Conservation (phyloP, 2,329 filamentous ascomycete species). For the Pseudogymnoascus sp. region DNA sequence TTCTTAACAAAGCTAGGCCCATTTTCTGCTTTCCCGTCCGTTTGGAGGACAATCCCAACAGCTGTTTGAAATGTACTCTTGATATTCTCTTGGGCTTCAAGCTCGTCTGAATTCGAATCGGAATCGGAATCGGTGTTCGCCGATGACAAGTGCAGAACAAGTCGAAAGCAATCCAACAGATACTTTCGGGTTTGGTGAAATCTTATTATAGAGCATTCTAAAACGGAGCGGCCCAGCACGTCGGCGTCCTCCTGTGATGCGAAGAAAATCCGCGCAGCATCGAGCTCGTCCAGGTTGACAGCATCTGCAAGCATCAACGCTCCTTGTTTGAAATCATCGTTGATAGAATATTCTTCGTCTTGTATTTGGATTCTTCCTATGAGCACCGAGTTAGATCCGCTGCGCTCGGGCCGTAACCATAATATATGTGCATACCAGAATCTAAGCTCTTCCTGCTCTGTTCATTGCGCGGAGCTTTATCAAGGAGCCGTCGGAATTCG, state of each 20-base stretch:
- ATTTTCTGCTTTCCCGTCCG: constrained; percentile 36
- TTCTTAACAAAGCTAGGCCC: constrained; percentile 61
- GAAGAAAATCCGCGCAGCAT: constrained; percentile 70
- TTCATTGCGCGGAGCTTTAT: constrained; percentile 68
- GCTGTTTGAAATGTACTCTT: constrained; percentile 49
- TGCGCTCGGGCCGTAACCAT: constrained; percentile 10
- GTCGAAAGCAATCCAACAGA: constrained; percentile 73
- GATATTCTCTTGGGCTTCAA: constrained; percentile 43
- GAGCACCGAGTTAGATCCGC: constrained; percentile 18
- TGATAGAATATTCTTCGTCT: constrained; percentile 70
- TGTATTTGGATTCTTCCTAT: constrained; percentile 69
- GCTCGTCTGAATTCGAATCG: constrained; percentile 42
- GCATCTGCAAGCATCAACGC: constrained; percentile 78
- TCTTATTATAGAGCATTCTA: constrained; percentile 74
- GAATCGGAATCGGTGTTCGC: constrained; percentile 31
- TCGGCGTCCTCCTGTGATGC: constrained; percentile 63
- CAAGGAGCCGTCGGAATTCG: constrained; percentile 64
- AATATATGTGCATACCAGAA: constrained; percentile 46
- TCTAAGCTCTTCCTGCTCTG: constrained; percentile 65
- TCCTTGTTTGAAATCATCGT: constrained; percentile 79
- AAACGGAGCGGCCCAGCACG: constrained; percentile 62
- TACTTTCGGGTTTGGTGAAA: constrained; percentile 83
- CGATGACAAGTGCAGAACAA: constrained; percentile 59
- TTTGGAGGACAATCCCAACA: constrained; percentile 43
- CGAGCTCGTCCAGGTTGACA: constrained; percentile 80